phyloP scores from a whole-genome alignment of 371 early-diverging fungal species.

The Funneliformis caledonium region DNA sequence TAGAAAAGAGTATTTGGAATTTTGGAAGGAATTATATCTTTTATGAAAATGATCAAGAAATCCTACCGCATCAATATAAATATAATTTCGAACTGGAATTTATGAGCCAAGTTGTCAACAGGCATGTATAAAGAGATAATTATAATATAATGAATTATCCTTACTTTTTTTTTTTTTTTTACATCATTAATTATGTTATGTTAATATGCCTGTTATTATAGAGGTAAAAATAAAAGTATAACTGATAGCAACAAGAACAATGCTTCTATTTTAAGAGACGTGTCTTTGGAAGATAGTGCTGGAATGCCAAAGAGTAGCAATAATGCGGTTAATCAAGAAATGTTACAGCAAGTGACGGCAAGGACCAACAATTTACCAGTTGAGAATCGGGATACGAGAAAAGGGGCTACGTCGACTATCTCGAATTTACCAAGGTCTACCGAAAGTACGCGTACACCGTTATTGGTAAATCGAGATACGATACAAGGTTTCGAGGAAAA shows the following conservation, averaged over 20 bases:
- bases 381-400: neutral
- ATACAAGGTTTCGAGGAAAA: neutral
- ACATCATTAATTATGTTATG: neutral
- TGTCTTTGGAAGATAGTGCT: neutral
- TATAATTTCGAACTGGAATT: slow-evolving; percentile 15
- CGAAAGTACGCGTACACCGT: neutral
- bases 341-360: neutral
- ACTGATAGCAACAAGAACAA: neutral
- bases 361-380: neutral
- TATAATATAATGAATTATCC: neutral
- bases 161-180: neutral
- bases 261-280: neutral
- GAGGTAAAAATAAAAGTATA: neutral
- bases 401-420: neutral
- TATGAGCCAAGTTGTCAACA: neutral
- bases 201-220: neutral
- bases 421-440: neutral
- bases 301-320: neutral
- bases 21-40: neutral
- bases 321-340: neutral
- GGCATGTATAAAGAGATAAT: neutral
- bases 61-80: slow-evolving; percentile 6
- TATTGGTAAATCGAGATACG: neutral
- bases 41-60: neutral
- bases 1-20: slow-evolving; percentile 1